A percentile compares a stretch with the other conserved stretches of the same genome.
Conservation (phyloP, 148 eudicot species). For the Pharnaceum exiguum region DNA sequence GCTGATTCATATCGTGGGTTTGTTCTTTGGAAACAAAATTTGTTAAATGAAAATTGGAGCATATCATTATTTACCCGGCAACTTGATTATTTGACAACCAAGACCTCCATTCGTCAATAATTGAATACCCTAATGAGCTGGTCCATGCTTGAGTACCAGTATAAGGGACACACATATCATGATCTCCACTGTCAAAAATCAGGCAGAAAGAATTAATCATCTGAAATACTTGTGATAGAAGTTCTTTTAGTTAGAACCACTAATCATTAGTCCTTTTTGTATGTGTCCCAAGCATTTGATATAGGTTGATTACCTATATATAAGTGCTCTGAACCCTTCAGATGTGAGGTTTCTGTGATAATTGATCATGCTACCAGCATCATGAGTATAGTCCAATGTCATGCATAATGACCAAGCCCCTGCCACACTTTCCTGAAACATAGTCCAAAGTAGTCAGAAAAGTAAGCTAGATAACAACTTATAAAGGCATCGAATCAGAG, state of each 20-base stretch:
- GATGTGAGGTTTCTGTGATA: slow-evolving; percentile 40
- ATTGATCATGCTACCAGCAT: slow-evolving; percentile 43
- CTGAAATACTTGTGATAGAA: background rate
- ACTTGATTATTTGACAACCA: slow-evolving; percentile 74
- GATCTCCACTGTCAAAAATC: slow-evolving; percentile 82
- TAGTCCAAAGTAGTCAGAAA: background rate
- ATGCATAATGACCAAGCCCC: slow-evolving; percentile 43
- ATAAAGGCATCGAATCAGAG: no score
- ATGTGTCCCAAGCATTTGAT: no score
- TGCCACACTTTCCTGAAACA: slow-evolving; percentile 24
- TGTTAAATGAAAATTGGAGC: no score
- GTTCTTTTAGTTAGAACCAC: no score
- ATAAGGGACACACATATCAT: slow-evolving; percentile 94
- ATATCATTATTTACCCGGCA: slow-evolving; percentile 54
- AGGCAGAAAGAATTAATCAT: no score
- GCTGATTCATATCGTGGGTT: no score
- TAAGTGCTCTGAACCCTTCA: slow-evolving; percentile 39
- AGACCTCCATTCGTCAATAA: slow-evolving; percentile 83
- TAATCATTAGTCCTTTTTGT: no score
- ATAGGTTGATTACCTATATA: slow-evolving; percentile 40
- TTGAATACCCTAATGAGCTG: slow-evolving; percentile 70
- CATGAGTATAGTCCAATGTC: slow-evolving; percentile 26
- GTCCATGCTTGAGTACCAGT: slow-evolving; percentile 98
- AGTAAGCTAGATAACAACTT: background rate
- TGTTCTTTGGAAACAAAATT: no score